A percentile compares a stretch with the other conserved stretches of the same genome.
Conservation (phyloP, 345 rosid genomes). For the Psidium friedrichsthalianum region DNA sequence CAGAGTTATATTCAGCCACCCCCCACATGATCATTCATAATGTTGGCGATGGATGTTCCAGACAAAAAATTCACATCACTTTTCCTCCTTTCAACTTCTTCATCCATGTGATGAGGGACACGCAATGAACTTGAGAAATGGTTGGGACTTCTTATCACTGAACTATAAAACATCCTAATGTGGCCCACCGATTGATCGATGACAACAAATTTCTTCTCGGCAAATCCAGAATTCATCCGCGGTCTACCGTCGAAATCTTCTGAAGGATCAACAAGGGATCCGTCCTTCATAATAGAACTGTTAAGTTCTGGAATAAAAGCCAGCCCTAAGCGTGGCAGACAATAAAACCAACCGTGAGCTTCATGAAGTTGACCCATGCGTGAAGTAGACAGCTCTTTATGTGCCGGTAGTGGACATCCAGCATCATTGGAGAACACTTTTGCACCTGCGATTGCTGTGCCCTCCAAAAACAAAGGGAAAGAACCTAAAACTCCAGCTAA, state of each 20-base stretch:
- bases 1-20: too few species aligned
- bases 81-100: constrained; percentile 13
- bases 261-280: constrained; percentile 10
- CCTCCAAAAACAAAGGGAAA: constrained; percentile 21
- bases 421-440: too few species aligned
- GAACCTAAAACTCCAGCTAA: constrained; percentile 37
- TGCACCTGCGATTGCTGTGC: too few species aligned
- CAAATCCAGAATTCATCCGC: constrained; percentile 9
- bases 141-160: constrained; percentile 13
- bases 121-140: not conserved
- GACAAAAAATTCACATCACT: constrained; percentile 10
- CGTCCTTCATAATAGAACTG: constrained; percentile 17
- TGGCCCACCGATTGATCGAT: constrained; percentile 70
- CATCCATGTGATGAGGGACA: constrained; percentile 8
- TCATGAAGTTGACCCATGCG: constrained; percentile 25
- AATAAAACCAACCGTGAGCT: constrained; percentile 26
- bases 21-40: constrained; percentile 15
- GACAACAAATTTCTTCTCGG: constrained; percentile 33
- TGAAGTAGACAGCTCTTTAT: constrained; percentile 23
- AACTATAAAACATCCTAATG: constrained; percentile 40
- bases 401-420: constrained; percentile 17
- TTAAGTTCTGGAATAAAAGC: constrained; percentile 17
- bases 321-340: constrained; percentile 21
- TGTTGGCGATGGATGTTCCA: not conserved
- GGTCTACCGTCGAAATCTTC: constrained; percentile 1